Evolutionary conservation across 2,329 filamentous ascomycete species (phyloP).

Genomic region (Trichoderma oligosporum): DNA sequence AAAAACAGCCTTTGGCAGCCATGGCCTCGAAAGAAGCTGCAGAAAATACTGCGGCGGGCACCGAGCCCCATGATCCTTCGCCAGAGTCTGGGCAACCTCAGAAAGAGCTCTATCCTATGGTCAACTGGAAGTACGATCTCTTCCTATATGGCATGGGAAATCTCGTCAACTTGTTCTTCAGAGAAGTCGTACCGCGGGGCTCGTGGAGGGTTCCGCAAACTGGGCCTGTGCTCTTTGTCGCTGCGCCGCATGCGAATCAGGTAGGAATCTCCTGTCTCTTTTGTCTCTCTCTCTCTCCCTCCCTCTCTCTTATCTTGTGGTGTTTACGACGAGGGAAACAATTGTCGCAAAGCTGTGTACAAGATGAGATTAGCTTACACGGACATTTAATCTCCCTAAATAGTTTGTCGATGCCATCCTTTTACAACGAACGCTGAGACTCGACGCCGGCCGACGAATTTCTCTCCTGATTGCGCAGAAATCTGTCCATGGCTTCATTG

Average conservation of each 20-base stretch:
- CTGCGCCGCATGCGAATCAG: slow-evolving; percentile 94
- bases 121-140: slow-evolving; percentile 70
- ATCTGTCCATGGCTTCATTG: slow-evolving; percentile 91
- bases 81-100: slow-evolving; percentile 20
- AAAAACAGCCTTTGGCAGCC: slow-evolving; percentile 1
- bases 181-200: slow-evolving; percentile 90
- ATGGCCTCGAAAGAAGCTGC: slow-evolving; percentile 25
- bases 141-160: slow-evolving; percentile 76
- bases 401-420: slow-evolving; percentile 95
- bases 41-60: slow-evolving; percentile 23
- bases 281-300: neutral
- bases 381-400: too few species aligned
- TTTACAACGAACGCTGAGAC: slow-evolving; percentile 83
- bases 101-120: slow-evolving; percentile 65
- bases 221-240: slow-evolving; percentile 91
- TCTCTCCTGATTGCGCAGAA: slow-evolving; percentile 94
- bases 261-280: slow-evolving; percentile 42
- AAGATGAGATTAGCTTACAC: neutral
- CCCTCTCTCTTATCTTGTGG: neutral
- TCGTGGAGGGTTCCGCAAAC: slow-evolving; percentile 90
- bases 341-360: neutral
- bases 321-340: too few species aligned
- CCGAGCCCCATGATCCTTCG: slow-evolving; percentile 21
- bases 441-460: slow-evolving; percentile 81
- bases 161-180: slow-evolving; percentile 93